Base-by-base conservation (phyloP, 495 filamentous ascomycete genomes). In the Aspergillus nidulans region DNA sequence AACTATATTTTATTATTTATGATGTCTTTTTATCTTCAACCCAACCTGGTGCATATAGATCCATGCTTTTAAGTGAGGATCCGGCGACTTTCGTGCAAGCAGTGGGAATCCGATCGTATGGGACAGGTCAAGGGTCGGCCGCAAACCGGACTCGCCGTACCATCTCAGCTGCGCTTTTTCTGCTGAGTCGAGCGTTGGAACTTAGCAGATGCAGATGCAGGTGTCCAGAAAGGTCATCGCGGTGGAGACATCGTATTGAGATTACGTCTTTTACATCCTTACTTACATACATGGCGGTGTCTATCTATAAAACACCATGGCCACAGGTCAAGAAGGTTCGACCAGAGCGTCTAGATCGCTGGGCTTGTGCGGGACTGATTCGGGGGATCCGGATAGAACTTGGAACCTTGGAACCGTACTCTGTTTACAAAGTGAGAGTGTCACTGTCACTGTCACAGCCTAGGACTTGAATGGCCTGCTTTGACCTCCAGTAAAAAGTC, bases 41-140 rank as follows among this genome's bases (percentile, higher is more conserved):
- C 20, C 46, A 36, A 36, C 46, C 46, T 2, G 10, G 19, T 25
- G 38, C 48, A 50, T 40, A 50, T 40, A 50, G 32, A 49, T 15
- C 46, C 46, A 16, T 28, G 46, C 32, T 30, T 36, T 49, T 21
- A 38, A 58, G 30, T 34, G 30, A 34, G 30, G 9, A 34, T 23
- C 57, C 60, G 61, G 58, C 61, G 58, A 63, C 56, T 66, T 65
- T 49, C 57, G n/a, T 55, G 40, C 53, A 57, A 42, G 50, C 32
- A 12, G 56, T 52, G 55, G 49, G 59, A 64, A 61, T 49, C 62
- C 58, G 58, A 64, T 64, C 62, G 56, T 59, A 61, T 58, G 62
- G 62, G 50, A 57, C 62, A 51, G 53, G 56, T 52, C 39, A 44
- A 16, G 49, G 48, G 52, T 48, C 61, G 56, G 62, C 62, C 62